Conservation (phyloP, 257 asterid genomes). For the Solanum arcanum region DNA sequence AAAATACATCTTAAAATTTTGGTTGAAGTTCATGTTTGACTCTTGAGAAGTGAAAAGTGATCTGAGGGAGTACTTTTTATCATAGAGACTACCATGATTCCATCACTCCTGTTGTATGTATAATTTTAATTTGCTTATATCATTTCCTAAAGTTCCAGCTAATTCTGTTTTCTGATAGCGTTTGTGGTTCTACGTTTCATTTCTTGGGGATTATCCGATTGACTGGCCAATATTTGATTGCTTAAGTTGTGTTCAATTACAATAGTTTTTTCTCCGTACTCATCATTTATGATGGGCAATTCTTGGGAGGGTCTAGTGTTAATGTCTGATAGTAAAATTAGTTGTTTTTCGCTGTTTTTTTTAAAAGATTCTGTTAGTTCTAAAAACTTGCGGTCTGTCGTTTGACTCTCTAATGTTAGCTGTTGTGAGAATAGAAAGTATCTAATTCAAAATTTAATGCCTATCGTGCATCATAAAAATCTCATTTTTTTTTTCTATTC, state of each 20-base stretch:
- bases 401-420: slow-evolving; percentile 20
- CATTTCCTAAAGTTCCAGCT: not conserved
- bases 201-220: not conserved
- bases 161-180: not conserved
- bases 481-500: not conserved
- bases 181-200: not conserved
- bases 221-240: not conserved
- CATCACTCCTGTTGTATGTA: not conserved
- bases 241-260: not conserved
- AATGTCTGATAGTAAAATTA: not conserved
- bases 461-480: not conserved
- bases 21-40: not conserved
- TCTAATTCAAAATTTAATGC: slow-evolving; percentile 3
- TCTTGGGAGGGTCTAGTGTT: not conserved
- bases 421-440: slow-evolving; percentile 6
- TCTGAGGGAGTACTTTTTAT: not conserved
- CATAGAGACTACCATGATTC: not conserved
- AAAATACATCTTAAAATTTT: not conserved
- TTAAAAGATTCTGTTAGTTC: not conserved
- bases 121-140: not conserved
- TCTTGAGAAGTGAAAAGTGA: not conserved
- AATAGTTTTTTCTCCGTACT: not conserved
- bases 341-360: not conserved
- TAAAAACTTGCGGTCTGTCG: not conserved
- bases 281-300: not conserved